Base-by-base conservation (phyloP, 441 rosid genomes). In the Arabidopsis lyrata region DNA sequence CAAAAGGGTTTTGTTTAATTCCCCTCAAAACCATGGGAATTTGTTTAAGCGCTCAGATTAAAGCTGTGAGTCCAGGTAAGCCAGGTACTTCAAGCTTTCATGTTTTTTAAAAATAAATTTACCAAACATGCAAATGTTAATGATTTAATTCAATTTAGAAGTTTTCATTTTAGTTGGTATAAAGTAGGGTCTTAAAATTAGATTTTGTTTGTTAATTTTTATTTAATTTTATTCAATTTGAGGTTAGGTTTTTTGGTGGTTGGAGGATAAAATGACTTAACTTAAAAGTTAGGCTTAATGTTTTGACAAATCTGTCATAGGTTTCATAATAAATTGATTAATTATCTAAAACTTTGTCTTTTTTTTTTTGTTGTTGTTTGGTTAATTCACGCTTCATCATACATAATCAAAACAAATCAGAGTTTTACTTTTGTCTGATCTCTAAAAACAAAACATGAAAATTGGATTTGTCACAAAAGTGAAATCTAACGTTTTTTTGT, bases 11-110 rank as follows among this genome's bases (percentile, higher is more conserved):
- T 39, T 42, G 49, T 45, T 76, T 62, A 35, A 36, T 44, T 62
- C 47, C 67, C 63, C 61, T 54, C 72, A 70, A 29, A 63, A 56
- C 18, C 24, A 96, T 96, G 98, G 97, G 99, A 86, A 50, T 81
- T 83, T 96, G 99, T 85, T 85, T 96, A 57, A 87, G 97, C 77
- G 83, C 97, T 65, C 90, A 81, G 80, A 83, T 93, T 81, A 93
- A 96, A 86, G 97, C 96, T 63, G 97, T 87, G 83, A 90, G 89
- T 82, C 87, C 90, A 68, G 81, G 50, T 77, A 77, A 22, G 42
- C 66, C 20, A 61, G 52, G 66, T 61, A 61, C 50, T 61, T 39
- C 3, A 13, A 60, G 2, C 34, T 61, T 61, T 22, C 27, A 56
- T 55, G 8, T 38, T 59, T 5, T 16, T 8, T 0, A 5, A 35